Percentiles rank a stretch among this genome's conserved stretches.
Conservation (phyloP, 176 grass and related monocot genomes). For the Microstegium vimineum region DNA sequence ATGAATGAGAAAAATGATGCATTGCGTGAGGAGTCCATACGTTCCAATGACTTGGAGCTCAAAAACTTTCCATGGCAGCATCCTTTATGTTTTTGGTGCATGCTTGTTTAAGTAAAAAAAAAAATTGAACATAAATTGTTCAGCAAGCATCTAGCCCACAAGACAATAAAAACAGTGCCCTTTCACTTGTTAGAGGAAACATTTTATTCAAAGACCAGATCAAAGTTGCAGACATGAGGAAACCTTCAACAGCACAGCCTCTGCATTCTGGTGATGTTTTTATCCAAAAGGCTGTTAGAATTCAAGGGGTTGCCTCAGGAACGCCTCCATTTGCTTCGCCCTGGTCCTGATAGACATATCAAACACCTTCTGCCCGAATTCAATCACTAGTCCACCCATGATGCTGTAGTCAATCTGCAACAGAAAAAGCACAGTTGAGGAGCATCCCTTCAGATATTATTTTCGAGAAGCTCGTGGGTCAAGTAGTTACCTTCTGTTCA, state of each 20-base stretch:
- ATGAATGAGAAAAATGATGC: not conserved
- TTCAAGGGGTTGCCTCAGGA: conserved; percentile 82
- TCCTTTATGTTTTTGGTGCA: conserved; percentile 27
- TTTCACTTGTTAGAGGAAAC: conserved; percentile 29
- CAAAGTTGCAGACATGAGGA: conserved; percentile 35
- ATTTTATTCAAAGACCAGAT: conserved; percentile 54
- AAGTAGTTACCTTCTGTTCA: conserved; percentile 84
- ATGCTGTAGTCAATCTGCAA: conserved; percentile 80
- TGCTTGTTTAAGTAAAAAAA: conserved; percentile 2
- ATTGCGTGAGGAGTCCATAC: not conserved
- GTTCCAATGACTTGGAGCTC: conserved; percentile 1
- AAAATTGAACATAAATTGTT: conserved; percentile 32
- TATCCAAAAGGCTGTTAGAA: conserved; percentile 38
- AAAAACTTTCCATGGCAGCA: conserved; percentile 12
- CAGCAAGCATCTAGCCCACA: conserved; percentile 22
- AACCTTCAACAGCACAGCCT: conserved; percentile 16
- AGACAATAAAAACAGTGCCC: conserved; percentile 30
- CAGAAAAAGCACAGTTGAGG: not conserved
- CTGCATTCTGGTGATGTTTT: conserved; percentile 13
- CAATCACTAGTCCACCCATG: conserved; percentile 84
- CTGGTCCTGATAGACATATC: conserved; percentile 95
- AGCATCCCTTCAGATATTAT: not conserved
- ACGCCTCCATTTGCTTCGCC: conserved; percentile 88
- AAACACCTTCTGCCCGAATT: conserved; percentile 75
- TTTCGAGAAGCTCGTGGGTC: not conserved